Percentiles rank a stretch among this genome's conserved stretches.
phyloP scores from a whole-genome alignment of 208 protist genomes.

The Ichthyophonus hoferi region DNA sequence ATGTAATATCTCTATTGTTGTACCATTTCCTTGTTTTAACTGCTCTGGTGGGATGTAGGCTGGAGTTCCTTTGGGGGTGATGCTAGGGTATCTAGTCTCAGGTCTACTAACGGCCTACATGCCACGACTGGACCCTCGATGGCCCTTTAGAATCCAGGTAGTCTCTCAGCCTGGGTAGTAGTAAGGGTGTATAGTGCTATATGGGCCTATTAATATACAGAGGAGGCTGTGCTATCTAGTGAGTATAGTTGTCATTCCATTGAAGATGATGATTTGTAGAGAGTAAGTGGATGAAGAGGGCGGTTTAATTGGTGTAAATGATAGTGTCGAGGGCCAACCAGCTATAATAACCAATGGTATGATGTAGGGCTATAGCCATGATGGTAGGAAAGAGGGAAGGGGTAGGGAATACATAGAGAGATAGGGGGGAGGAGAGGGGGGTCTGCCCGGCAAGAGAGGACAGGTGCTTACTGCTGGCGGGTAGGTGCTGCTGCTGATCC shows the following conservation, averaged over 20 bases:
- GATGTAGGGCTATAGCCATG: too few species aligned
- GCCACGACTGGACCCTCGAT: not conserved
- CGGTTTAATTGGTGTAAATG: too few species aligned
- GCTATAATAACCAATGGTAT: too few species aligned
- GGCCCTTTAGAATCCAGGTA: constrained; percentile 21
- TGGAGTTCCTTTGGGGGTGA: constrained; percentile 79
- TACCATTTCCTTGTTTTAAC: too few species aligned
- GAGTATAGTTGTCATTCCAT: constrained; percentile 44
- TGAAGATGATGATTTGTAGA: too few species aligned
- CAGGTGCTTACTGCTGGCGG: not conserved
- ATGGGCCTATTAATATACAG: too few species aligned
- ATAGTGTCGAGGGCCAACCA: too few species aligned
- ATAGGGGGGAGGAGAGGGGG: not conserved
- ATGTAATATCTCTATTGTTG: too few species aligned
- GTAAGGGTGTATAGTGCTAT: too few species aligned
- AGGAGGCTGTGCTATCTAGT: too few species aligned
- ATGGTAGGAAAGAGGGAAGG: too few species aligned
- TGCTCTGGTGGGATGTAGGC: not conserved
- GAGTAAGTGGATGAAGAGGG: too few species aligned
- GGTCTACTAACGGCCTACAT: constrained; percentile 64
- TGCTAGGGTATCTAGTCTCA: constrained; percentile 75
- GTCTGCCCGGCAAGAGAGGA: not conserved
- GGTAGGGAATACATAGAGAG: not conserved
- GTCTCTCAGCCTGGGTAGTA: not conserved
- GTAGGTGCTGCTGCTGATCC: not conserved